Evolutionary conservation across 305 asterid species (phyloP).

Genomic region (Salvia sclarea): DNA sequence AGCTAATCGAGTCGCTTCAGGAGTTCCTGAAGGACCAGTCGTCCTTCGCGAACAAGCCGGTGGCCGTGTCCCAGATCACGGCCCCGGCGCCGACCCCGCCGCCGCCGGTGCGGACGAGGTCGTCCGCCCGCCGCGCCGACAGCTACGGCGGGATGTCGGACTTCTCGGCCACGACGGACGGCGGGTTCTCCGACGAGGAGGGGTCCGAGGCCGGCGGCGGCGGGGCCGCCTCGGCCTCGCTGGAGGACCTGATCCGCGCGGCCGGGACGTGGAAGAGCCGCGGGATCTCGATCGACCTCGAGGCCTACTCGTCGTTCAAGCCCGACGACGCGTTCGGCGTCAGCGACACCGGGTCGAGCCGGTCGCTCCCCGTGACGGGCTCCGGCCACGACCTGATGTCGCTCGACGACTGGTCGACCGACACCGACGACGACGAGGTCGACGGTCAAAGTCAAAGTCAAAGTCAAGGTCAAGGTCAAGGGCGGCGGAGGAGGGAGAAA

Average conservation of each 20-base stretch:
- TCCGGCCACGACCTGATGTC: constrained; percentile 68
- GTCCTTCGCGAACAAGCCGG: constrained; percentile 46
- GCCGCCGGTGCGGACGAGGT: neutral
- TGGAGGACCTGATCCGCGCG: constrained; percentile 77
- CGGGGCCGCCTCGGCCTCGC: constrained; percentile 60
- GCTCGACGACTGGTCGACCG: constrained; percentile 64
- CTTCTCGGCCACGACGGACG: constrained; percentile 46
- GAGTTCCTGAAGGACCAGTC: constrained; percentile 86
- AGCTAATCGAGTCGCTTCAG: constrained; percentile 68
- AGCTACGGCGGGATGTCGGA: constrained; percentile 57
- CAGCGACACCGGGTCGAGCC: constrained; percentile 62
- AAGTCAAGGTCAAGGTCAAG: too few species aligned
- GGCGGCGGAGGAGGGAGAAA: constrained; percentile 17
- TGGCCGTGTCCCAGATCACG: constrained; percentile 13
- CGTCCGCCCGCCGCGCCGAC: constrained; percentile 28
- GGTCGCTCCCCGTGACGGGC: constrained; percentile 59
- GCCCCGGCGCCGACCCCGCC: constrained; percentile 35
- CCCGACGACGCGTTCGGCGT: constrained; percentile 44
- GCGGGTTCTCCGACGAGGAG: constrained; percentile 38
- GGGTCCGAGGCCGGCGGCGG: constrained; percentile 44
- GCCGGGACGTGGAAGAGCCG: constrained; percentile 53
- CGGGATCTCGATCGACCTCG: constrained; percentile 75
- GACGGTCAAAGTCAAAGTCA: too few species aligned
- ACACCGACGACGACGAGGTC: constrained; percentile 10
- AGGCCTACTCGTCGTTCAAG: constrained; percentile 50